A percentile compares a stretch with the other conserved stretches of the same genome.
phyloP scores from a whole-genome alignment of 768 basidiomycete genomes.

The Pholiota conissans region DNA sequence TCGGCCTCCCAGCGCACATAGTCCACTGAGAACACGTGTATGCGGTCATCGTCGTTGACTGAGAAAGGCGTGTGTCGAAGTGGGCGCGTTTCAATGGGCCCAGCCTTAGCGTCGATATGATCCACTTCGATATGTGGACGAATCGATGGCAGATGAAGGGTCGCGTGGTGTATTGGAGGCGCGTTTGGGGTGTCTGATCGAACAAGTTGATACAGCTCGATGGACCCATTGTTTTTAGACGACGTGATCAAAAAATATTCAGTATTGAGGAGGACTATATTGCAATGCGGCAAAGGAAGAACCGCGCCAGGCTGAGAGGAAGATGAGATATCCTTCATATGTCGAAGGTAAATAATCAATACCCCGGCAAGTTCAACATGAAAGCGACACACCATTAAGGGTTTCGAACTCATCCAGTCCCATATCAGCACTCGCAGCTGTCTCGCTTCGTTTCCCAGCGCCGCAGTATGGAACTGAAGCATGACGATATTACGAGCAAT shows the following conservation, averaged over 20 bases:
- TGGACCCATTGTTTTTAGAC: background rate
- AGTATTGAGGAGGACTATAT: background rate
- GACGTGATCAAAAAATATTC: background rate
- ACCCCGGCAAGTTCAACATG: too few relatives aligned
- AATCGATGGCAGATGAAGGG: background rate
- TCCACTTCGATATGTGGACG: background rate
- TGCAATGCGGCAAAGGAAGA: background rate
- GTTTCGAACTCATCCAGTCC: background rate
- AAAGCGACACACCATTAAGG: background rate
- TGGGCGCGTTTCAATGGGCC: background rate
- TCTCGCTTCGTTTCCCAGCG: background rate
- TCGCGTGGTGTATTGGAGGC: background rate
- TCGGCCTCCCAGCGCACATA: background rate
- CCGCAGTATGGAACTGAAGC: background rate
- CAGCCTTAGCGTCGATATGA: background rate
- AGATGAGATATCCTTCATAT: background rate
- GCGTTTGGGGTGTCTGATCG: background rate
- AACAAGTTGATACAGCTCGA: background rate
- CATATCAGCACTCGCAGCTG: background rate
- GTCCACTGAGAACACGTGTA: background rate
- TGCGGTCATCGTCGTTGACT: background rate
- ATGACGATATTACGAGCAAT: background rate
- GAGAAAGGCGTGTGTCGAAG: background rate
- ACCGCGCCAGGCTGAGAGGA: background rate
- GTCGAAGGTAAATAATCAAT: background rate